Evolutionary conservation across 1,284 basidiomycete genomes (phyloP).

Genomic region (Cystobasidiaceae sp.): DNA sequence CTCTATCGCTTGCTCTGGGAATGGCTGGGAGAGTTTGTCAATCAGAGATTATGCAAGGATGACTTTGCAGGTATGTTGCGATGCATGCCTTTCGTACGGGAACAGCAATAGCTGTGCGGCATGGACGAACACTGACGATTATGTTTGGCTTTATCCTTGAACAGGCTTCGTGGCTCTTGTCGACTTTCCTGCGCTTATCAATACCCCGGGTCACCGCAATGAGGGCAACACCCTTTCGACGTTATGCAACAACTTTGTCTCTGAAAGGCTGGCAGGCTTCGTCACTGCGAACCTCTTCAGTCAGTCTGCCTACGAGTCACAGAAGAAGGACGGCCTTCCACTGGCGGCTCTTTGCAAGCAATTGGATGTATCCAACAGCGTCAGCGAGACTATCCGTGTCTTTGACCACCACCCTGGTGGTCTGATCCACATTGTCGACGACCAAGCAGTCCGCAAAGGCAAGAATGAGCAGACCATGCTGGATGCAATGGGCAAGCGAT

Average conservation of each 20-base stretch:
- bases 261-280: constrained; percentile 82
- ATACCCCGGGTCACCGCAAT: constrained; percentile 53
- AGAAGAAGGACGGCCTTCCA: constrained; percentile 9
- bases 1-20: constrained; percentile 92
- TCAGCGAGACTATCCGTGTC: constrained; percentile 73
- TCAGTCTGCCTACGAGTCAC: constrained; percentile 52
- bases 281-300: constrained; percentile 71
- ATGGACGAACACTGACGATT: no score
- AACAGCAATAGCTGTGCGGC: no score
- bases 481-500: constrained; percentile 86
- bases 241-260: constrained; percentile 93
- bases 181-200: constrained; percentile 91
- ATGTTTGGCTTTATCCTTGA: no score
- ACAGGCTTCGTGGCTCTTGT: constrained; percentile 84
- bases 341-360: background rate
- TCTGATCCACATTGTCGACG: constrained; percentile 94
- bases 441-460: constrained; percentile 79
- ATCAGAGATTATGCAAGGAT: constrained; percentile 84
- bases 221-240: constrained; percentile 85
- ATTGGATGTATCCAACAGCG: constrained; percentile 42
- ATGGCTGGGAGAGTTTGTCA: constrained; percentile 95
- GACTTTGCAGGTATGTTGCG: constrained; percentile 58
- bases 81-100: background rate
- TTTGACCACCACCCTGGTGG: constrained; percentile 84
- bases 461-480: constrained; percentile 93